Evolutionary conservation across 2,329 filamentous ascomycete species (phyloP).

Genomic region (Claviceps africana): DNA sequence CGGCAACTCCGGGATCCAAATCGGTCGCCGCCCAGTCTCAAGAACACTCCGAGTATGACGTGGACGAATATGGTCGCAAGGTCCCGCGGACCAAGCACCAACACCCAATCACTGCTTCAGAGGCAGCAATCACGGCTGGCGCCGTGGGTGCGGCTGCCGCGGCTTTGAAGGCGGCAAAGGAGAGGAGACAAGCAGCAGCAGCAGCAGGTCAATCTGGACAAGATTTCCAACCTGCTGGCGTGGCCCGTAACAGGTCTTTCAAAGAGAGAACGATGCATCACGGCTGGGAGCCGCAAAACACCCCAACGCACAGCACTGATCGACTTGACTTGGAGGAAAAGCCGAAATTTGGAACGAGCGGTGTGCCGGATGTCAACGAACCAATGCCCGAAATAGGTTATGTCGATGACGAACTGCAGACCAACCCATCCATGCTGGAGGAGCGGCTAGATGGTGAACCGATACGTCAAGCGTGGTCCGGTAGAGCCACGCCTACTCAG

Average conservation of each 20-base stretch:
- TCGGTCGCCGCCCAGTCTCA: conserved; percentile 26
- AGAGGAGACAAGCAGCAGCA: conserved; percentile 25
- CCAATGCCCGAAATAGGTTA: conserved; percentile 70
- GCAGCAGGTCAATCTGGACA: conserved; percentile 19
- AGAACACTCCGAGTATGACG: conserved; percentile 41
- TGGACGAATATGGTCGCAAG: conserved; percentile 45
- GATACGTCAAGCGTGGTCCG: conserved; percentile 35
- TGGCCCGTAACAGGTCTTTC: conserved; percentile 48
- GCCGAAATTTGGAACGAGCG: conserved; percentile 51
- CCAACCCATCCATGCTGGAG: conserved; percentile 73
- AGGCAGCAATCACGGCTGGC: conserved; percentile 42
- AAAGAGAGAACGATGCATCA: conserved; percentile 46
- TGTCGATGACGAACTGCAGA: conserved; percentile 53
- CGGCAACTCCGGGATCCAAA: conserved; percentile 24
- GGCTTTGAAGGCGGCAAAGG: conserved; percentile 35
- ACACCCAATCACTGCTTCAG: conserved; percentile 41
- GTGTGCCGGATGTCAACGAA: conserved; percentile 52
- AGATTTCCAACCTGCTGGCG: conserved; percentile 34
- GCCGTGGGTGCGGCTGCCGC: conserved; percentile 40
- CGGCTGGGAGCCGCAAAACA: conserved; percentile 38
- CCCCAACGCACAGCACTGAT: conserved; percentile 45
- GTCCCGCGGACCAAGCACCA: conserved; percentile 30
- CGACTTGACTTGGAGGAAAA: conserved; percentile 38
- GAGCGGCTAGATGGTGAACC: conserved; percentile 48
- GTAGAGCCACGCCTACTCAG: conserved; percentile 37